Base-by-base conservation (phyloP, 1,139 yeast species). In the Lodderomyces theae region DNA sequence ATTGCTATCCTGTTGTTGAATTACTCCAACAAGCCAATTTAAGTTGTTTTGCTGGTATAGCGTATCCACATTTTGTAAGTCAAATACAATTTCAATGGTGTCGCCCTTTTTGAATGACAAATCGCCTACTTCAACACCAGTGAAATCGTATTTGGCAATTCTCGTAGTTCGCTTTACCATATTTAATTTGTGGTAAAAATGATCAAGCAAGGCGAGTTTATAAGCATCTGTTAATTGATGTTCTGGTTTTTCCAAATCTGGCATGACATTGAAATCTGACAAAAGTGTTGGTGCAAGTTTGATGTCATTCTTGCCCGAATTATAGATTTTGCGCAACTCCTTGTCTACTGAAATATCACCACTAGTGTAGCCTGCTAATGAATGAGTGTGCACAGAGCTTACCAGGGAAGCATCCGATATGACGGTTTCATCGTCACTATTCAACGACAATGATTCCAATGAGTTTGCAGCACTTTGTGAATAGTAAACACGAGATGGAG, bases 41-140 rank as follows among this genome's bases (percentile, higher is more conserved):
- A 48, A 47, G 2, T 57, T 53, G 10, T 50, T 53, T 6, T 47
- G 49, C 38, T 41, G 49, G 37, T 53, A 57, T 15, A 61, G 52
- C 8, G 60, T 49, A 41, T 57, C 57, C 13, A 57, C 48, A 34
- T 47, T 41, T 44, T 64, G 67, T 42, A 70, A 63, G 37, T 67
- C 66, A 39, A 63, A 60, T 6, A 70, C 38, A 9, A 69, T 53
- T 44, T 64, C 68, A 21, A 72, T 51, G 9, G 43, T 40, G 30
- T 71, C 74, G 12, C 72, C 74, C 29, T 54, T 47, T 3, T 56
- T 50, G 42, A 72, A 67, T 3, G 74, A 58, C 35, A 72, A 57
- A 44, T 72, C 77, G 0, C 77, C 77, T 0, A 69, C 60, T 41
- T 63, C 58, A 12, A 36, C 47, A 0, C 75, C 75, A 2, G 42